Percentiles rank a stretch among this genome's conserved stretches.
These are phyloP conservation scores for Acmispon strigosus DNA, from an alignment of 306 rosid species.

Conservation along the genomic window DNA sequence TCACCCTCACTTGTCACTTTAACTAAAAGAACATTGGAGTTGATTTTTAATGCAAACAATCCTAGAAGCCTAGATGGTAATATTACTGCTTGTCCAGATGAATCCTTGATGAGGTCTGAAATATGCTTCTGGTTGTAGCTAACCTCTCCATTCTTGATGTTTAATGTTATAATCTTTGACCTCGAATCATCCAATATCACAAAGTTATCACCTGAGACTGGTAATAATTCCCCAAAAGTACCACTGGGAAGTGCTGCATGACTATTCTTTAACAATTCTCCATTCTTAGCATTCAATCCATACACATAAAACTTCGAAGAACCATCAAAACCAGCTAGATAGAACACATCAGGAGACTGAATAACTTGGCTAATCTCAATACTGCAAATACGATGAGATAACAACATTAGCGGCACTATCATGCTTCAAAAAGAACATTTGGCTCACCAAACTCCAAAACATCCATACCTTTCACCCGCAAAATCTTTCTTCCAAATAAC, in stretches of 20 bases:
- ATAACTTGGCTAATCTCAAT: constrained; percentile 63
- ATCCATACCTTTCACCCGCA: constrained; percentile 56
- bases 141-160: constrained; percentile 55
- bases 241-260: constrained; percentile 46
- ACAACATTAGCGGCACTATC: constrained; percentile 23
- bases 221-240: constrained; percentile 59
- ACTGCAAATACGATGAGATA: constrained; percentile 49
- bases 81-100: constrained; percentile 46
- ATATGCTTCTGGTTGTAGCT: constrained; percentile 44
- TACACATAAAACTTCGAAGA: constrained; percentile 56
- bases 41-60: constrained; percentile 53
- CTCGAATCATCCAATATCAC: constrained; percentile 58
- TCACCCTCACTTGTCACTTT: constrained; percentile 60
- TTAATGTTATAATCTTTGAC: constrained; percentile 60
- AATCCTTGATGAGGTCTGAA: constrained; percentile 46
- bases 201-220: constrained; percentile 58
- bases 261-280: constrained; percentile 62
- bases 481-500: constrained; percentile 76
- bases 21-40: constrained; percentile 39
- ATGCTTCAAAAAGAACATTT: constrained; percentile 17
- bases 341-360: constrained; percentile 53
- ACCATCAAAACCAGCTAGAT: constrained; percentile 59
- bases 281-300: constrained; percentile 58
- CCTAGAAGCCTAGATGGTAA: constrained; percentile 68
- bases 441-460: constrained; percentile 7